phyloP scores from a whole-genome alignment of 208 protist genomes.

The Leishmania gerbilli region DNA sequence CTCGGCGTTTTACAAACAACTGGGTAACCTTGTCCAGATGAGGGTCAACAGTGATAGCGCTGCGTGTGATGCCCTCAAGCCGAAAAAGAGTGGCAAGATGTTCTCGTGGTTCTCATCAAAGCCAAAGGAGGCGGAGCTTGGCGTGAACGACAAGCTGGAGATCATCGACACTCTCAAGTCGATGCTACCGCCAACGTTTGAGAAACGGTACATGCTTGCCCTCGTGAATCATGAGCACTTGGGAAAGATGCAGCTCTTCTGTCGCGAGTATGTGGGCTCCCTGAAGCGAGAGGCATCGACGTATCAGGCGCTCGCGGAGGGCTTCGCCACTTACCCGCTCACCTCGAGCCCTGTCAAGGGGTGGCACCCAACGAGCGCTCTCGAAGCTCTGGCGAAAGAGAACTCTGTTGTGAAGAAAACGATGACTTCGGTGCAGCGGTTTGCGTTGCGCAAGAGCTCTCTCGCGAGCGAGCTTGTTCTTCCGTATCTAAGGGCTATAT shows the following conservation, averaged over 20 bases:
- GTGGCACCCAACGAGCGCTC: conserved; percentile 18
- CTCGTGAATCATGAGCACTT: conserved; percentile 28
- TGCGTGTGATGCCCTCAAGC: conserved; percentile 20
- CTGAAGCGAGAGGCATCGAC: conserved; percentile 11
- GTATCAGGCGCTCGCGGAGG: conserved; percentile 27
- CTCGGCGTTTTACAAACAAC: conserved; percentile 26
- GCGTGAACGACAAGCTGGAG: conserved; percentile 31
- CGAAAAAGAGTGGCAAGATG: conserved; percentile 27
- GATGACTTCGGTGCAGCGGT: conserved; percentile 17
- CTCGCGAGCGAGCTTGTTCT: conserved; percentile 18
- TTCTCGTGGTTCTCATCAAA: conserved; percentile 39
- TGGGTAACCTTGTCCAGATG: conserved; percentile 12
- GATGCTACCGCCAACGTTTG: conserved; percentile 14
- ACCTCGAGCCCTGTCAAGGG: conserved; percentile 3
- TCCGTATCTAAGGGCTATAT: conserved; percentile 15
- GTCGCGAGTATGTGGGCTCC: conserved; percentile 15
- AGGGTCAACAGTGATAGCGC: conserved; percentile 20
- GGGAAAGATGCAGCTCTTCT: conserved; percentile 27
- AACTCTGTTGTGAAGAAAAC: conserved; percentile 12
- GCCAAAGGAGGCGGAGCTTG: conserved; percentile 26
- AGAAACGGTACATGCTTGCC: conserved; percentile 30
- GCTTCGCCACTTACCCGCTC: conserved; percentile 3
- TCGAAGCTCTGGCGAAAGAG: conserved; percentile 6
- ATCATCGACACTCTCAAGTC: conserved; percentile 18
- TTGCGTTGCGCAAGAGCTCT: conserved; percentile 22